Base-by-base conservation (phyloP, 331 rosid species). In the Cydonia oblonga region DNA sequence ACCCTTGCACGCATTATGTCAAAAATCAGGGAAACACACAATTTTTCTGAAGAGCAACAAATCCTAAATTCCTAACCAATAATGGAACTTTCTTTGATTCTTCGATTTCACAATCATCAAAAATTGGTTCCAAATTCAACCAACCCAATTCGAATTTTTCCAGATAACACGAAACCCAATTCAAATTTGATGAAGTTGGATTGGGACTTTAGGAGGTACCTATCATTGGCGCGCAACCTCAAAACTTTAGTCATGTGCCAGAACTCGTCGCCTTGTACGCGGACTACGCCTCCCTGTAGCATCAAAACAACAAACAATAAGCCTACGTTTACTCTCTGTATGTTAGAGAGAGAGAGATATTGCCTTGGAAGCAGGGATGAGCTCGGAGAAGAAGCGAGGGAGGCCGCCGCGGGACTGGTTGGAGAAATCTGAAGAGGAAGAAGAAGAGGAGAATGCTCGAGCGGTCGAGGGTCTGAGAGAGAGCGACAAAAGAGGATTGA, bases 221-320 rank as follows among this genome's bases (percentile, higher is more conserved):
- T 89, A 69, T 88, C 97, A 73, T 82, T 74, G 64, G 82, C 75
- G 71, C 85, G 70, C 80, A 93, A 85, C 76, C 98, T 89, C 75
- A 93, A 81, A 20, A 89, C 98, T 78, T 91, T 91, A 14, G 96
- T 89, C 96, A 93, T 91, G 74, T 93, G 98, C 98, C 98, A 89
- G 75, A 91, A 85, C 51, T 93, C 98, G 83, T 91, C 98, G 30
- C 97, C 96, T 77, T 86, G 81, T 16, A 93, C 85, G 12, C 87
- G 89, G 68, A 93, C 77, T 65, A 79, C 76, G 77, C 72, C 78
- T 28, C 98, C 98, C 98, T 91, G 88, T 77, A 79, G 23, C 32
- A 78, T 24, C 69, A n/a, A 68, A 54, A 14, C 10, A 9, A 19
- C 11, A 57, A 7, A n/a, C 19, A 23, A 9, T 56, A 13, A 56